Base-by-base conservation (phyloP, 1,284 basidiomycete genomes). In the Apiotrichum brassicae region DNA sequence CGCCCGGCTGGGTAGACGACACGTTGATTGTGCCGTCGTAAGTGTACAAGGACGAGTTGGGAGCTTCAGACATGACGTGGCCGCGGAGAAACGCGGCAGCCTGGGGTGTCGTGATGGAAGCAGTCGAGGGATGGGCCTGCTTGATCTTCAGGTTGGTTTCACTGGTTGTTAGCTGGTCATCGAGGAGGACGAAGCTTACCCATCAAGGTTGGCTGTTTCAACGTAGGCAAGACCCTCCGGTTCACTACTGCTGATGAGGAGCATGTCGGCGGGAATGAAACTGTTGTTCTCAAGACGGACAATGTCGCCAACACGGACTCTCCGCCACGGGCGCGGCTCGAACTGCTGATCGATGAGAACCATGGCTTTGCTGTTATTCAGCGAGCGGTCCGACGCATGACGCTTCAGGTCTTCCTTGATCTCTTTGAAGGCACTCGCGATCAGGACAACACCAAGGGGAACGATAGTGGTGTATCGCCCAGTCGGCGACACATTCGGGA, bases 141-240 rank as follows among this genome's bases (percentile, higher is more conserved):
- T 98, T 97, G 75, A 98, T 97, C 77, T 98, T 99, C 60, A 98
- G 79, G 66, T 98, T 98, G 6, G 95, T 99, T 76, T 98, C 94
- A 22, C 39, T 40, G n/a, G 22, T 11, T 11, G 22, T 25, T 25
- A 25, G 16, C 6, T 18, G 5, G 7, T 6, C 35, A 16, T 36
- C 22, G 4, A 28, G 16, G 22, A 14, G 16, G 28, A 9, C 14
- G 28, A 9, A 30, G 28, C 39, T 9, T 13, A 40, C 39, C 90
- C 94, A 64, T 98, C 95, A 20, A 99, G 78, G 70, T 99, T 98
- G 28, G 88, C 87, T 0, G 94, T 98, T 73, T 98, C 94, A 57
- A 98, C 89, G 65, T 97, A 98, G 63, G 93, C 97, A 38, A 97
- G 76, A 0, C 95, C 93, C 68, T 98, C 94, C 0, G 95, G 94